Evolutionary conservation across 768 basidiomycete species (phyloP), one percentile per base, ranked within the genome.

Genomic region (Sutorius australiensis): DNA sequence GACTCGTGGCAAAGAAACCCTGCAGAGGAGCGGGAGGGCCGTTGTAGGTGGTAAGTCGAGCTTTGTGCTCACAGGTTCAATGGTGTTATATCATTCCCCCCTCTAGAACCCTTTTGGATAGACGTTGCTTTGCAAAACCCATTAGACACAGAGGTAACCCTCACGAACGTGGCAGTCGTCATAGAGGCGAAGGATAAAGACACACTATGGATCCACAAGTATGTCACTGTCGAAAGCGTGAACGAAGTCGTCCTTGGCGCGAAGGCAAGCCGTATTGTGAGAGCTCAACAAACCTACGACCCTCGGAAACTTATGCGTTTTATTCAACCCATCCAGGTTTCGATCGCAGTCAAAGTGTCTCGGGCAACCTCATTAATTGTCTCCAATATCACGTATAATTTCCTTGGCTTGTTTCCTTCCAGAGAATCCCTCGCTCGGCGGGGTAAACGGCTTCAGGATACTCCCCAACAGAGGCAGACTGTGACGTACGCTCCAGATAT

Each of bases 391-490:
- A 75, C 73, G 39, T 92, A 87, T 57, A 68, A 83, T 30, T 95
- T 94, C 65, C 78, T 94, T 32, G 81, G 82, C 5, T 77, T 91
- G 31, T 76, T 95, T 17, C 83, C 87, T 3, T 75, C 77, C 24
- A 75, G 66, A 0, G 93, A 95, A 66, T 72, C 82, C 1, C 75
- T 94, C 3, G 75, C 81, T 9, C 77, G 75, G 32, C 84, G 82
- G n/a, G 93, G 94, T 13, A 81, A 76, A 41, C 76, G 93, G 46
- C 73, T 97, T 11, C 83, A 94, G 48, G 81, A 83, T 48, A 93
- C 92, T 3, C 76, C 79, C 30, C 72, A 79, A 13, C 89, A 95
- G 60, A 75, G 85, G 42, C 82, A 86, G 57, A 76, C 67, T 28
- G 81, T 82, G 11, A 80, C 81, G 2, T 95, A 95, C 64, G 86